Base-by-base conservation (phyloP, 208 protist genomes). In the Tetramitus jugosus region DNA sequence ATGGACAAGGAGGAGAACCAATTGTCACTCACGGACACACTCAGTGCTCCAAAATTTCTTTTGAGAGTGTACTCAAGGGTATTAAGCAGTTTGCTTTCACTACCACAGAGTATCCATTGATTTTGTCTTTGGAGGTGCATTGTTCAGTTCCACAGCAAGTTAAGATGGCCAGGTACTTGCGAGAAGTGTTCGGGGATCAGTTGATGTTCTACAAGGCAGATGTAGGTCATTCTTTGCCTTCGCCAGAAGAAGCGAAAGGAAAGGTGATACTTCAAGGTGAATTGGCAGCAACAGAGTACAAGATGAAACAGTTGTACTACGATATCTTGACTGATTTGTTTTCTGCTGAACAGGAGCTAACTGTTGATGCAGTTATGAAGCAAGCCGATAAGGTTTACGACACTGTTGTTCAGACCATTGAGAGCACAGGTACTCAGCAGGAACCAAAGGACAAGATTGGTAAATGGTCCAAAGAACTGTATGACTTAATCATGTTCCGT, bases 1-100 rank as follows among this genome's bases (percentile, higher is more conserved):
- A 92, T 80, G 89, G 90, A 3, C 75, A 68, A 0, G 79, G 87
- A 20, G 82, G 83, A 23, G 85, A 91, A 76, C 90, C 89, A 8
- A 83, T 93, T 53, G 83, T 94, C 7, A 91, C 89, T 77, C 91
- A 93, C 76, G 89, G 90, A 39, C 80, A 91, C 84, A 94, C 90
- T 2, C 67, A 80, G 3, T 92, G 87, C 8, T 87, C 87, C 2
- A 87, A 88, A 61, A 92, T 93, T 76, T 10, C 77, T 42, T 91
- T 94, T 52, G 56, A 35, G 39, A 86, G 86, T 31, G 84, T 83
- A 60, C 84, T 93, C 31, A 68, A 84, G 35, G 53, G 72, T 1
- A 92, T 94, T 62, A 80, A 87, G 37, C 76, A 91, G 37, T 72
- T 87, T 76, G 87, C 88, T 40, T 93, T 94, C 76, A 61, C 64